phyloP scores from a whole-genome alignment of 495 filamentous ascomycete genomes.

The Penicillium psychrofluorescens region DNA sequence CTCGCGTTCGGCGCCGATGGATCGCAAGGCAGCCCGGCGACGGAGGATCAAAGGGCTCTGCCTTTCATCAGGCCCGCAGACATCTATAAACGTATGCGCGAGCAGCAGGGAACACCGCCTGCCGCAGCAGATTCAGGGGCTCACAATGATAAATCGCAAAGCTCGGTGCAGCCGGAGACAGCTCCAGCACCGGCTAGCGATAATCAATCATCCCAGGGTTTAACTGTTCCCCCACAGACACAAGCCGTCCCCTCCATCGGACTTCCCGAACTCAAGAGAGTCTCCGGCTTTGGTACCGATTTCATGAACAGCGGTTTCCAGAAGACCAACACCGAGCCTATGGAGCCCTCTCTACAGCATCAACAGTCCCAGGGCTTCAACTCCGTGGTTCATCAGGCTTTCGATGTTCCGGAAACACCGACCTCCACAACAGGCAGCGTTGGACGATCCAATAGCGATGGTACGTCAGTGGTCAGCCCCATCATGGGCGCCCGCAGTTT shows the following conservation, averaged over 20 bases:
- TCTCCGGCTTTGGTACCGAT: constrained; percentile 56
- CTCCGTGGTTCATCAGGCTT: constrained; percentile 65
- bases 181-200: too few relatives aligned
- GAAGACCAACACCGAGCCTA: constrained; percentile 6
- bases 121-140: constrained; percentile 17
- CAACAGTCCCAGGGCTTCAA: constrained; percentile 54
- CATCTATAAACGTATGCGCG: constrained; percentile 67
- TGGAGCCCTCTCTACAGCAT: constrained; percentile 37
- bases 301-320: constrained; percentile 18
- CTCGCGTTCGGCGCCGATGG: constrained; percentile 10
- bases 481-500: constrained; percentile 49
- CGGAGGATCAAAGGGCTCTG: constrained; percentile 35
- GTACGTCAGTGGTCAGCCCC: constrained; percentile 60
- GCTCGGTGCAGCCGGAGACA: too few relatives aligned
- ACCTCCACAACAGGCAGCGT: constrained; percentile 42
- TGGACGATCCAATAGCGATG: constrained; percentile 54
- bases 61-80: constrained; percentile 71
- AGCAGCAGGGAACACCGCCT: constrained; percentile 50
- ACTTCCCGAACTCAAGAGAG: constrained; percentile 56
- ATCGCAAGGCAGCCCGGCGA: constrained; percentile 9
- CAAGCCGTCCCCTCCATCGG: constrained; percentile 12
- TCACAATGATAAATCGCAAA: neutral
- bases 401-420: constrained; percentile 58
- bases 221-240: neutral
- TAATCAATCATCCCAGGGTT: too few relatives aligned